phyloP scores from a whole-genome alignment of 495 filamentous ascomycete genomes.

The Astrothelium macrocarpum region DNA sequence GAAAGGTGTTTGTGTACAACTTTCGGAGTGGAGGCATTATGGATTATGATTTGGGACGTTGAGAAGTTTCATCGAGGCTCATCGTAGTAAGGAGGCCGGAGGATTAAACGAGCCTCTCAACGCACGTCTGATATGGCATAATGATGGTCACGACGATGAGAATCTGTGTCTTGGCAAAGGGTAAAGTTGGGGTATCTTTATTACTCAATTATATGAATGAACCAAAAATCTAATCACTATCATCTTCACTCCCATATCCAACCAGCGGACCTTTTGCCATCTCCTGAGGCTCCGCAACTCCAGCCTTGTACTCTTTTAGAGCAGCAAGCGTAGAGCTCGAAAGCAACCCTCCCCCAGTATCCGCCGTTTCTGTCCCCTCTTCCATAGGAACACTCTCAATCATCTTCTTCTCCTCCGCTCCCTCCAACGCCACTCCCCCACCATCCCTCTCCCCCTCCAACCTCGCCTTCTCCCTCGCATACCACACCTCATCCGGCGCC shows the following conservation, averaged over 20 bases:
- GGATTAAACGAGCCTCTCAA: background rate
- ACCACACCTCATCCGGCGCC: constrained; percentile 89
- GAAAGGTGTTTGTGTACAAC: constrained; percentile 34
- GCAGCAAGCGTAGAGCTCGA: constrained; percentile 70
- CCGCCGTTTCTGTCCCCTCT: constrained; percentile 12
- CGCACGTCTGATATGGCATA: too few relatives aligned
- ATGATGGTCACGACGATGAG: background rate
- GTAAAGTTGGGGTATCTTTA: background rate
- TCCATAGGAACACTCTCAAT: constrained; percentile 29
- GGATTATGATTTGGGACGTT: constrained; percentile 31
- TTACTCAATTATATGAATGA: background rate
- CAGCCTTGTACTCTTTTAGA: constrained; percentile 41
- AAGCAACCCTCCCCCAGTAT: constrained; percentile 54
- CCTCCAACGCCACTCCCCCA: constrained; percentile 31
- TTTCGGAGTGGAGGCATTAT: constrained; percentile 30
- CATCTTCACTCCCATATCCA: constrained; percentile 85
- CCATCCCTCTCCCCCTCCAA: constrained; percentile 30
- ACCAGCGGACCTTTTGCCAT: constrained; percentile 63
- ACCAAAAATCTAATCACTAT: constrained; percentile 38
- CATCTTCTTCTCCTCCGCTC: constrained; percentile 30
- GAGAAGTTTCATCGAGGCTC: background rate
- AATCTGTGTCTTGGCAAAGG: background rate
- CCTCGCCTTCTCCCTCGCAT: constrained; percentile 47
- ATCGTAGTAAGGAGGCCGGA: background rate
- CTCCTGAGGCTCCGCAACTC: constrained; percentile 32